Percentiles rank a stretch among this genome's conserved stretches.
These are phyloP conservation scores for Rhizopogon rudus DNA, from an alignment of 768 basidiomycete species.

Conservation along the genomic window DNA sequence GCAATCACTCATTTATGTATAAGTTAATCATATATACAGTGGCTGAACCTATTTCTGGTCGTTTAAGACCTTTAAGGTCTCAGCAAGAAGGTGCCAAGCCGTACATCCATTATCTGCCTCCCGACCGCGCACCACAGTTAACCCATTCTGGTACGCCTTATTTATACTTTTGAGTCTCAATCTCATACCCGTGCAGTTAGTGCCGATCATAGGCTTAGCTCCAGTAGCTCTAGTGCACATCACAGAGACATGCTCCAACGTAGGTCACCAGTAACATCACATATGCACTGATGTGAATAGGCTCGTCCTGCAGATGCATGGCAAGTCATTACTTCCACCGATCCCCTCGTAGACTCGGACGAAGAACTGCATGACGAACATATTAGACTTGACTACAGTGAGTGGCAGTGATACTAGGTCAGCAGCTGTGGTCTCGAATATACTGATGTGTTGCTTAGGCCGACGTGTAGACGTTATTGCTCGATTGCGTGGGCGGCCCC, in stretches of 20 bases:
- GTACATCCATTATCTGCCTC: conserved; percentile 29
- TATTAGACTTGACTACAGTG: conserved; percentile 61
- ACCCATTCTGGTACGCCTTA: conserved; percentile 19
- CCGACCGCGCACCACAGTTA: conserved; percentile 16
- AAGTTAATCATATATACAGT: conserved; percentile 7
- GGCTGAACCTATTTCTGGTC: conserved; percentile 19
- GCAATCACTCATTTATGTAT: not conserved
- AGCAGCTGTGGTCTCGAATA: not conserved
- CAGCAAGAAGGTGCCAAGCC: conserved; percentile 20
- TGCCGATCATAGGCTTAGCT: conserved; percentile 14
- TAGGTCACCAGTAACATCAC: conserved; percentile 16
- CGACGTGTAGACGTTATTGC: conserved; percentile 49
- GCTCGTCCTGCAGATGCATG: conserved; percentile 54
- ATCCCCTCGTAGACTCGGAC: conserved; percentile 70
- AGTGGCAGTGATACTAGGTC: conserved; percentile 18
- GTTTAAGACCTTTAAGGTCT: conserved; percentile 20
- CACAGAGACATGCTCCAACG: conserved; percentile 44
- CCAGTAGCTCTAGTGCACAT: conserved; percentile 13
- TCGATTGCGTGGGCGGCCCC: conserved; percentile 45
- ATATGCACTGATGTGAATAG: not conserved
- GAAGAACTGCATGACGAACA: conserved; percentile 65
- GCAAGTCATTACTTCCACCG: conserved; percentile 56
- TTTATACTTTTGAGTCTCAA: not conserved
- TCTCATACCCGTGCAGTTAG: not conserved
- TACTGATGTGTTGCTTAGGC: conserved; percentile 24